Conservation (phyloP, 2,329 filamentous ascomycete genomes). For the Stagonosporopsis cucurbitacearum region DNA sequence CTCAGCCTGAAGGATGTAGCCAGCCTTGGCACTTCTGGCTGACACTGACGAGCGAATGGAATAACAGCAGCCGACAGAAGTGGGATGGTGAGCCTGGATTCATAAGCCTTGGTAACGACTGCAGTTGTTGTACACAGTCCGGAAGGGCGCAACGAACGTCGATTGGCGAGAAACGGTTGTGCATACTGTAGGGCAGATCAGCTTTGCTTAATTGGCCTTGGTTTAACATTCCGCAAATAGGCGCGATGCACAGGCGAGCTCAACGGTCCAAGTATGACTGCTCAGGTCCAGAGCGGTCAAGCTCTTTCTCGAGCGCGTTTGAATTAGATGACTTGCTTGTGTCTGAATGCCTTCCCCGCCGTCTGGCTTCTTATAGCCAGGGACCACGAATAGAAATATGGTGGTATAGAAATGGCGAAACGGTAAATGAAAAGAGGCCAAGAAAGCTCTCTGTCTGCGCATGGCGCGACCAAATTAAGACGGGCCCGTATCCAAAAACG, state of each 20-base stretch:
- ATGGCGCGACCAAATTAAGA: conserved; percentile 30
- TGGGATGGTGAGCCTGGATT: conserved; percentile 20
- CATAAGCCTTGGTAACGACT: conserved; percentile 10
- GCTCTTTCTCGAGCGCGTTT: conserved; percentile 33
- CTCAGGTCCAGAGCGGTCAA: conserved; percentile 27
- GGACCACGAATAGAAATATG: conserved; percentile 27
- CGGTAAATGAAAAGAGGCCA: conserved; percentile 20
- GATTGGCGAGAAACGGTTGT: conserved; percentile 45
- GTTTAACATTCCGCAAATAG: conserved; percentile 21
- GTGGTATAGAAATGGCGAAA: conserved; percentile 18
- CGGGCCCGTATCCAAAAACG: conserved; percentile 27
- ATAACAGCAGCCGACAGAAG: background rate
- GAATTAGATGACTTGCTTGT: conserved; percentile 48
- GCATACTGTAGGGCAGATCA: conserved; percentile 47
- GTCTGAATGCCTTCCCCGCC: conserved; percentile 37
- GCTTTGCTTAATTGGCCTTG: conserved; percentile 40
- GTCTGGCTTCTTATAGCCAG: conserved; percentile 29
- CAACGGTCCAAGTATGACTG: conserved; percentile 29
- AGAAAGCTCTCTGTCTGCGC: conserved; percentile 21
- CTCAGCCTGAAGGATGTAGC: background rate
- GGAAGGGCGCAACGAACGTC: conserved; percentile 22
- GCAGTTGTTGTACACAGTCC: conserved; percentile 21
- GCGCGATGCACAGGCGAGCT: conserved; percentile 29
- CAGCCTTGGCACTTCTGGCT: background rate
- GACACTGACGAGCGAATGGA: background rate